Base-by-base conservation (phyloP, 352 stramenopile species). In the Pythium dissimile region DNA sequence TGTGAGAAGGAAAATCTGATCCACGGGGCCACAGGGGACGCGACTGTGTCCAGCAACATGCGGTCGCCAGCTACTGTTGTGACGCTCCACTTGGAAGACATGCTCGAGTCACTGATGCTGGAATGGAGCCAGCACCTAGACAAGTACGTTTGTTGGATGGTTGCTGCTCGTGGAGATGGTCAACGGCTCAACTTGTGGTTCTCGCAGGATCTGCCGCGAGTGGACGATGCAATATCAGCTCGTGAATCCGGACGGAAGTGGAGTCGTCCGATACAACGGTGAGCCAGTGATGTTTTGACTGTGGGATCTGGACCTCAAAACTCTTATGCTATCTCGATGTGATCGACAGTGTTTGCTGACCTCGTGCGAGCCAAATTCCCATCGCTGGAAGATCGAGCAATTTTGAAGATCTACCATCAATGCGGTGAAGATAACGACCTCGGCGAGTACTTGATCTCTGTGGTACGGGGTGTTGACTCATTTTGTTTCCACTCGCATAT, bases 371-470 rank as follows among this genome's bases (percentile, higher is more conserved):
- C 73, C 26, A 84, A 88, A 46, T 51, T 91, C 8, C 57, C 68
- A 21, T n/a, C 44, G 9, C 39, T 88, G 34, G 75, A 89, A 27
- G 67, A 75, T 26, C 75, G 74, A 15, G 63, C 46, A 1, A 67
- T 94, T 26, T 66, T 86, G 53, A 88, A 89, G 27, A 66, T 86
- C 12, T 92, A 85, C 45, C 81, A 90, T 49, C 67, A 77, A 30
- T 90, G 77, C 26, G 81, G 80, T 7, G 80, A 94, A 75, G 84
- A 92, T 52, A 94, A 90, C 44, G 80, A 92, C 15, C 59, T 89
- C 8, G 82, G 80, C n/a, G 80, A 92, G 18, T 86, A 88, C 30
- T 71, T 67, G 38, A 59, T 93, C 38, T 62, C 75, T 18, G 71
- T 71, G 51, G 81, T 88, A 73, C 42, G 75, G 62, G 52, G 38